Conservation (phyloP, 208 protist genomes). For the Herpetomonas samuelpessoai region DNA sequence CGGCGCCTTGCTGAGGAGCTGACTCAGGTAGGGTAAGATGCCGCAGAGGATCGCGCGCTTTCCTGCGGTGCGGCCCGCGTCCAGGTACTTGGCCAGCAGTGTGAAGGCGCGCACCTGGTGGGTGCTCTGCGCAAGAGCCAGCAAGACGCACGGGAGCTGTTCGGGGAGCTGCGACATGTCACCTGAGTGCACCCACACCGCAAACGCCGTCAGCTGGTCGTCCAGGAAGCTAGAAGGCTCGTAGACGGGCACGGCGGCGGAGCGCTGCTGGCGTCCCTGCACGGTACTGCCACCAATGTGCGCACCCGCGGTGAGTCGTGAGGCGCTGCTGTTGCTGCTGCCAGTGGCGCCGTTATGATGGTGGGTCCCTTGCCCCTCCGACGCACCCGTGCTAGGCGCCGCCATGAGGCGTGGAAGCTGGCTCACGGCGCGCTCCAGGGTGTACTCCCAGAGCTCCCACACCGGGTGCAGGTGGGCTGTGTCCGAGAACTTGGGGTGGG, state of each 20-base stretch:
- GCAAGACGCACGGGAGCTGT: conserved; percentile 97
- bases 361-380: too few relatives aligned
- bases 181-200: conserved; percentile 97
- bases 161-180: conserved; percentile 85
- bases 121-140: conserved; percentile 90
- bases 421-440: conserved; percentile 88
- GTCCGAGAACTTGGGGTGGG: conserved; percentile 92
- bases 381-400: too few relatives aligned
- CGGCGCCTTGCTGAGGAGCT: conserved; percentile 90
- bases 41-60: conserved; percentile 95
- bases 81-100: conserved; percentile 96
- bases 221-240: conserved; percentile 94
- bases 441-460: conserved; percentile 96
- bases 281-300: too few relatives aligned
- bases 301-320: too few relatives aligned
- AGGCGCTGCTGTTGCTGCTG: conserved; percentile 5
- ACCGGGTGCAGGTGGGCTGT: conserved; percentile 93
- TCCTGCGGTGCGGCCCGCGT: conserved; percentile 96
- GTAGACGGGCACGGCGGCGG: too few relatives aligned
- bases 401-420: conserved; percentile 88
- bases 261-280: too few relatives aligned
- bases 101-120: conserved; percentile 95
- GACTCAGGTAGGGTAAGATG: conserved; percentile 97
- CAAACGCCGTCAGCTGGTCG: conserved; percentile 98
- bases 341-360: too few relatives aligned